phyloP scores from a whole-genome alignment of 371 early-diverging fungal species.

The Mucor mucedo region DNA sequence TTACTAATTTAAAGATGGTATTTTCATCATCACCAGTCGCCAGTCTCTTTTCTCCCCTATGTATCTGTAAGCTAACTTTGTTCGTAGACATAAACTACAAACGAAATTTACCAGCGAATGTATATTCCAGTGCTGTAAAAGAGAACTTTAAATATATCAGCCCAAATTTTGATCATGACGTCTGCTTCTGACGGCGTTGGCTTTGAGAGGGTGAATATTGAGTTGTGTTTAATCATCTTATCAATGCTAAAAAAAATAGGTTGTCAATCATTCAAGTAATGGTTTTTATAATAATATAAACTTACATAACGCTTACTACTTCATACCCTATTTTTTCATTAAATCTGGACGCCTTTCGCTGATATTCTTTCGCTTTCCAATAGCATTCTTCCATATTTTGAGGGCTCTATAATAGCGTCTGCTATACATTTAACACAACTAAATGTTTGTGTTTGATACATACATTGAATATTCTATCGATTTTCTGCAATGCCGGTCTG shows the following conservation, averaged over 20 bases:
- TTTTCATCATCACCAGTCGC: too few relatives aligned
- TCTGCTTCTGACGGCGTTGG: constrained; percentile 13
- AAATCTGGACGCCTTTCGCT: constrained; percentile 7
- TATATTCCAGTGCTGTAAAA: constrained; percentile 6
- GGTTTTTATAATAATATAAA: constrained; percentile 18
- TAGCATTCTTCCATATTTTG: constrained; percentile 6
- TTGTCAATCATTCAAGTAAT: constrained; percentile 18
- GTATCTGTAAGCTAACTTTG: too few relatives aligned
- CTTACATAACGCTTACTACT: constrained; percentile 11
- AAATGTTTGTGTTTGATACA: constrained; percentile 11
- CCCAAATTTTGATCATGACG: constrained; percentile 15
- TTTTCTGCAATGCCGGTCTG: constrained; percentile 2
- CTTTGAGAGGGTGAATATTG: constrained; percentile 7
- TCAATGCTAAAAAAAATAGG: constrained; percentile 8
- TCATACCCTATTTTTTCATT: constrained; percentile 21
- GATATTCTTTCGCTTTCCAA: constrained; percentile 8
- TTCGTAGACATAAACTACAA: too few relatives aligned
- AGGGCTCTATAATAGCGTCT: constrained; percentile 17
- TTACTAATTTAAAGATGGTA: neutral
- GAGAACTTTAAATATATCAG: constrained; percentile 10
- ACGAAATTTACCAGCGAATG: too few relatives aligned
- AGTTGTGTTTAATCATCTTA: constrained; percentile 15
- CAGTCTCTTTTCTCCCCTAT: too few relatives aligned
- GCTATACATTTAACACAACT: constrained; percentile 13
- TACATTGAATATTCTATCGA: constrained; percentile 12